Evolutionary conservation across 148 eudicot genomes (phyloP).

Genomic region (Vaccinium vitisidaea): DNA sequence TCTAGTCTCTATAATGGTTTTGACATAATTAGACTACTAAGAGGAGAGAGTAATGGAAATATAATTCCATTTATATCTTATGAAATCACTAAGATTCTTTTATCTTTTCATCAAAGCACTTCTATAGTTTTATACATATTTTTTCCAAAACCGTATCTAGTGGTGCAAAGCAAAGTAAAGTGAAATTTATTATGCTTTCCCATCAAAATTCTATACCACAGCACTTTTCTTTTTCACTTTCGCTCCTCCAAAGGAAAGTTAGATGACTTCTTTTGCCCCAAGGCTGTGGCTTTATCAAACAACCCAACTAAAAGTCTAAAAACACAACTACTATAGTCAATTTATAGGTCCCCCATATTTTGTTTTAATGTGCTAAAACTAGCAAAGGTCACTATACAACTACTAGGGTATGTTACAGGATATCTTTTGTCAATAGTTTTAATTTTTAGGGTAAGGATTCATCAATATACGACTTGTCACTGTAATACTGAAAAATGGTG

Average conservation of each 20-base stretch:
- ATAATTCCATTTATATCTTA: too few relatives aligned
- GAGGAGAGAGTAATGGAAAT: too few relatives aligned
- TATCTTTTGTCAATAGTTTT: slow-evolving; percentile 9
- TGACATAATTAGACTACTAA: too few relatives aligned
- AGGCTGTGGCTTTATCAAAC: slow-evolving; percentile 12
- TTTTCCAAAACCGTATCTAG: background rate
- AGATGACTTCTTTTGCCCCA: background rate
- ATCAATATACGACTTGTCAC: background rate
- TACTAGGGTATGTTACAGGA: background rate
- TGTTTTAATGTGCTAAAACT: background rate
- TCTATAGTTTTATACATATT: background rate
- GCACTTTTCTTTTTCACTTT: background rate
- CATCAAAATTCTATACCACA: background rate
- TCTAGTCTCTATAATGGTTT: too few relatives aligned
- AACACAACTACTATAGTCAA: background rate
- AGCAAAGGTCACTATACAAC: slow-evolving; percentile 10
- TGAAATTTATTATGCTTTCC: background rate
- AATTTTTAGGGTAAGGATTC: slow-evolving; percentile 1
- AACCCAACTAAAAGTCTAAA: slow-evolving; percentile 6
- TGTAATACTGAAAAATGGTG: slow-evolving; percentile 3
- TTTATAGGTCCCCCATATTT: slow-evolving; percentile 12
- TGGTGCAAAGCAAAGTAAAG: background rate
- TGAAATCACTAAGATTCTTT: background rate
- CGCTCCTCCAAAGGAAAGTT: slow-evolving; percentile 7
- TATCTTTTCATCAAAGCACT: background rate